phyloP scores from a whole-genome alignment of 257 asterid species.

The Thymus quinquecostatus region DNA sequence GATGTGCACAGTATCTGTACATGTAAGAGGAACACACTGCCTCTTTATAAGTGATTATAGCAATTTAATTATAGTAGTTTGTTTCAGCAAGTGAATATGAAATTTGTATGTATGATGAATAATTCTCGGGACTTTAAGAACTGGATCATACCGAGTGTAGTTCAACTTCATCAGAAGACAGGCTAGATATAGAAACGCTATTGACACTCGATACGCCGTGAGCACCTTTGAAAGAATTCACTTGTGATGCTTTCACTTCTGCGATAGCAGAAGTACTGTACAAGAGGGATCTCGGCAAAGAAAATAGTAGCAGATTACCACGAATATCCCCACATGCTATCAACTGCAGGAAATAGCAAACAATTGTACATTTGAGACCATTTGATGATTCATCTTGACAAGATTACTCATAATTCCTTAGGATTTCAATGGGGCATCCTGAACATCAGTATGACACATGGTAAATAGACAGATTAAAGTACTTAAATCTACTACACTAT shows the following conservation, averaged over 20 bases:
- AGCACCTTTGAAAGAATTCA: constrained; percentile 81
- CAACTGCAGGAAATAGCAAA: constrained; percentile 57
- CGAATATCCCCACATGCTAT: constrained; percentile 94
- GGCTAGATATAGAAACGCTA: constrained; percentile 63
- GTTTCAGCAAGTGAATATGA: constrained; percentile 23
- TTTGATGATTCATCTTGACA: constrained; percentile 28
- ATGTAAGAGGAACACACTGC: constrained; percentile 15
- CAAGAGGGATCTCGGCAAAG: constrained; percentile 55
- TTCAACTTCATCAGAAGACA: constrained; percentile 61
- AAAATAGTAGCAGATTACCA: constrained; percentile 82
- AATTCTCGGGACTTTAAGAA: constrained; percentile 25
- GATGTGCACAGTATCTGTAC: constrained; percentile 16
- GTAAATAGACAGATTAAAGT: constrained; percentile 25
- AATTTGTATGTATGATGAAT: constrained; percentile 20
- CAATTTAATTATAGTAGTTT: constrained; percentile 23
- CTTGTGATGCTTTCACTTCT: constrained; percentile 53
- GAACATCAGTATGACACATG: constrained; percentile 15
- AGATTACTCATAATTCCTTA: constrained; percentile 22
- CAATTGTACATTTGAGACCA: constrained; percentile 30
- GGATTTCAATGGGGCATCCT: constrained; percentile 10
- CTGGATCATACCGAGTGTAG: constrained; percentile 74
- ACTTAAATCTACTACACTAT: constrained; percentile 6
- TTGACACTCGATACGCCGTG: constrained; percentile 96
- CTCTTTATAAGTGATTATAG: constrained; percentile 16
- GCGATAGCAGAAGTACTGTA: constrained; percentile 45